Evolutionary conservation across 768 basidiomycete genomes (phyloP).

Genomic region (Mycena albidolilacea): DNA sequence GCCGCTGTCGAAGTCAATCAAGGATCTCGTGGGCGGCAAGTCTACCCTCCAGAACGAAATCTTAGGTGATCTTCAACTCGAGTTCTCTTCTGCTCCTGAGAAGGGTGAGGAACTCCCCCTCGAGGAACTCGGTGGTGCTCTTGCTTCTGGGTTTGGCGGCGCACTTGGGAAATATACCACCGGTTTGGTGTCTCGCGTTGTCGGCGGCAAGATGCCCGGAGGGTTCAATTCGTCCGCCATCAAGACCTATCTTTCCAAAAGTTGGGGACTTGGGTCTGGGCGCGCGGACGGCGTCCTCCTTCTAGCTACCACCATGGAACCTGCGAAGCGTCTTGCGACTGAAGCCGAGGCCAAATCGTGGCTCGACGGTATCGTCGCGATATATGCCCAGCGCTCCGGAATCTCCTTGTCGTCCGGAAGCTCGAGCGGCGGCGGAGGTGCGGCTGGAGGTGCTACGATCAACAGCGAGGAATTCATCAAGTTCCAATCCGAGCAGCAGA

Average conservation of each 20-base stretch:
- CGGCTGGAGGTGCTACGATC: slow-evolving; percentile 87
- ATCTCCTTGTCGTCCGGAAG: slow-evolving; percentile 84
- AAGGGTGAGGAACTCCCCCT: slow-evolving; percentile 98
- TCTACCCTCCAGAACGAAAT: slow-evolving; percentile 99
- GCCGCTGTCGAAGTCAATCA: slow-evolving; percentile 93
- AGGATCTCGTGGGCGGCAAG: slow-evolving; percentile 98
- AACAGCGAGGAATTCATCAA: slow-evolving; percentile 99
- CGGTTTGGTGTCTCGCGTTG: slow-evolving; percentile 90
- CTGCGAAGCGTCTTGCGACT: slow-evolving; percentile 91
- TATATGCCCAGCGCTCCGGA: slow-evolving; percentile 92
- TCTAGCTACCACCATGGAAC: slow-evolving; percentile 93
- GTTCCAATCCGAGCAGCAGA: slow-evolving; percentile 94
- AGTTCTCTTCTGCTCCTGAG: slow-evolving; percentile 95
- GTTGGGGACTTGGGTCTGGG: slow-evolving; percentile 94
- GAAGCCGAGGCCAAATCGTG: slow-evolving; percentile 95
- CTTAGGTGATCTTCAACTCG: slow-evolving; percentile 94
- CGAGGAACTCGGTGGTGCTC: slow-evolving; percentile 92
- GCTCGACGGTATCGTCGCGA: slow-evolving; percentile 87
- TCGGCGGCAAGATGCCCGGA: slow-evolving; percentile 98
- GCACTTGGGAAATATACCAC: slow-evolving; percentile 93
- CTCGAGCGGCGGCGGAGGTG: slow-evolving; percentile 71
- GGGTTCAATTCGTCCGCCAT: slow-evolving; percentile 96
- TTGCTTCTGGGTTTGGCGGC: slow-evolving; percentile 87
- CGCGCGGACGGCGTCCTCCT: slow-evolving; percentile 94
- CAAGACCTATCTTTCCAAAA: slow-evolving; percentile 90